Evolutionary conservation across 1,284 basidiomycete genomes (phyloP), one percentile per base, ranked within the genome.

Genomic region (Peniophora sp.): DNA sequence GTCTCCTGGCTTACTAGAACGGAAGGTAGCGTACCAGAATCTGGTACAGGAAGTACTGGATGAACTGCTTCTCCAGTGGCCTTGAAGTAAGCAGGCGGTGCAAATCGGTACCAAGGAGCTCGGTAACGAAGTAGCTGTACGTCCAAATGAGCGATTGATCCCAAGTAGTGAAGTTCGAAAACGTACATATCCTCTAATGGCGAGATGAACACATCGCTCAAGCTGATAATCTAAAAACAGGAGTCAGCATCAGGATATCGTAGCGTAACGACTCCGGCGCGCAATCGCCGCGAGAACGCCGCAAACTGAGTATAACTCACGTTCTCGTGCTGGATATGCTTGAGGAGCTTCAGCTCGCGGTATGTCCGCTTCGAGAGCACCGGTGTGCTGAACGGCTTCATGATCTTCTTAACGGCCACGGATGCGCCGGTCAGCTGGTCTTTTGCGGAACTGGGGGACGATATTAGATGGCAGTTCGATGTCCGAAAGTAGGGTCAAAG

Each of bases 41-140:
- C 71, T 99, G 96, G 73, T 99, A 99, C 38, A 99, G 75, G 77
- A 99, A 99, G 71, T 99, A 99, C 67, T 99, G 96, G 56, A 99
- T 99, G 70, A 99, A 99, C 68, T 99, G 96, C 76, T 99, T 99
- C 75, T 99, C 96, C 58, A 99, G 78, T 22, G 96, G 96, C 50
- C 96, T 79, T 48, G 92, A 96, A 19, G 97, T 99, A 59, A 99
- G 80, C 32, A 99, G 81, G 56, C 96, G 90, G 68, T 99, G 96
- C 16, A 99, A 79, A 73, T 99, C 96, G 55, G 96, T 99, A 51
- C 97, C 96, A 45, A 99, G 83, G 9, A 99, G 84, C 65, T 99
- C 96, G n/a, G 97, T 99, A 52, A 99, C 97, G 68, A 99, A 99
- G 76, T 99, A 99, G 61, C 90, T 93, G 62, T 3, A 14, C 41